phyloP scores from a whole-genome alignment of 2,329 filamentous ascomycete species.

The Hymenoscyphus albidus region DNA sequence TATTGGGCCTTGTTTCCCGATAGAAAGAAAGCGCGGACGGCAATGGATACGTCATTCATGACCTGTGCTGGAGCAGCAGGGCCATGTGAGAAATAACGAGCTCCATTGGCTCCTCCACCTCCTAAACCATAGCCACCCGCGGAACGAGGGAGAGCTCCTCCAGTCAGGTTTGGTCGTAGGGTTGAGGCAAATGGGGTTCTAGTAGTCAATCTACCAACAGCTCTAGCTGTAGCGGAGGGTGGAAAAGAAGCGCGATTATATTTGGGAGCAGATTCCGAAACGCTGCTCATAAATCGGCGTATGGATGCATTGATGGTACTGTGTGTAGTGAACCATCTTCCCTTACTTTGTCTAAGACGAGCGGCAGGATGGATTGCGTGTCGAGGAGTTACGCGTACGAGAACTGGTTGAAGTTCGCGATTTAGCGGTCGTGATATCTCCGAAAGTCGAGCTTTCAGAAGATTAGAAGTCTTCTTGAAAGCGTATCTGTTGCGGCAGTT shows the following conservation, averaged over 20 bases:
- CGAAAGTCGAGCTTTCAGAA: conserved; percentile 43
- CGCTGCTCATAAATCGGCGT: conserved; percentile 37
- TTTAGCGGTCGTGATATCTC: conserved; percentile 41
- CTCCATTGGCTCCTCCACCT: conserved; percentile 58
- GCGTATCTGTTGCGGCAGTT: conserved; percentile 39
- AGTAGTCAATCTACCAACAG: conserved; percentile 61
- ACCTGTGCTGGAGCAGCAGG: conserved; percentile 85
- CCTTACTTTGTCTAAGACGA: conserved; percentile 59
- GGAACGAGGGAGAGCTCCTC: conserved; percentile 76
- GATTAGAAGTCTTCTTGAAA: conserved; percentile 44
- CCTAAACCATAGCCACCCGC: conserved; percentile 85
- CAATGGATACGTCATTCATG: conserved; percentile 90
- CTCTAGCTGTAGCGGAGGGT: conserved; percentile 51
- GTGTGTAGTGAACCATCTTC: conserved; percentile 59
- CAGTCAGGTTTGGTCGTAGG: conserved; percentile 87
- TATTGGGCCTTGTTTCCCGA: conserved; percentile 86
- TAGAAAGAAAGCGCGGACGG: conserved; percentile 87
- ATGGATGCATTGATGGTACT: conserved; percentile 49
- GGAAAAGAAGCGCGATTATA: conserved; percentile 51
- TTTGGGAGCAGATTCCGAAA: conserved; percentile 35
- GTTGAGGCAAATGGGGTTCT: conserved; percentile 84
- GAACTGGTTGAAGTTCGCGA: conserved; percentile 54
- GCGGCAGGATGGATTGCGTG: conserved; percentile 56
- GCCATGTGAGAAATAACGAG: conserved; percentile 85
- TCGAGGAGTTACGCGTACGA: conserved; percentile 51